Percentiles rank a stretch among this genome's conserved stretches.
Conservation (phyloP, 2,329 filamentous ascomycete genomes). For the Aspergillus versicolor region DNA sequence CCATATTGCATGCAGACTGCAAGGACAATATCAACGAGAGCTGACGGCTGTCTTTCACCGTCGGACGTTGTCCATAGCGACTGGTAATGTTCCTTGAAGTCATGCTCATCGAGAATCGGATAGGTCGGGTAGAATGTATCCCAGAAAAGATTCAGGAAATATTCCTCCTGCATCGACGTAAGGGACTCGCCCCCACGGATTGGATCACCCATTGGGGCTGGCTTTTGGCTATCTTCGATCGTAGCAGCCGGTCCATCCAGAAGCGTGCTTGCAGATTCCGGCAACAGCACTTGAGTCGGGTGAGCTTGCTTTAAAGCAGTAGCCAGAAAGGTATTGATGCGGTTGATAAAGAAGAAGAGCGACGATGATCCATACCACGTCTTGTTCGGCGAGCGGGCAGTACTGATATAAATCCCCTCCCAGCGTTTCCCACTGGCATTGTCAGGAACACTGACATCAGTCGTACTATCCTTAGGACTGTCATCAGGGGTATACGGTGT, state of each 20-base stretch:
- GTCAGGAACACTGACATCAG: conserved; percentile 6
- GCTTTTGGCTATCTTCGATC: no score
- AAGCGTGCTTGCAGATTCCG: no score
- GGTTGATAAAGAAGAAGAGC: conserved; percentile 46
- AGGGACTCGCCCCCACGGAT: no score
- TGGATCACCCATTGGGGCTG: no score
- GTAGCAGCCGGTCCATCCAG: no score
- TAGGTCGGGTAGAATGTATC: conserved; percentile 19
- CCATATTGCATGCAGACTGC: conserved; percentile 24
- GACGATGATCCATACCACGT: conserved; percentile 49
- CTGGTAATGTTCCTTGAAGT: conserved; percentile 22
- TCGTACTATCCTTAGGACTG: conserved; percentile 5
- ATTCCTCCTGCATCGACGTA: conserved; percentile 19
- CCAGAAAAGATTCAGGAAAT: conserved; percentile 22
- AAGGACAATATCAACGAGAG: conserved; percentile 22
- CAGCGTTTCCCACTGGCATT: conserved; percentile 27
- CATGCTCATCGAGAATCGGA: conserved; percentile 19
- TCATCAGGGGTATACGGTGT: conserved; percentile 1
- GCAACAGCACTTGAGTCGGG: no score
- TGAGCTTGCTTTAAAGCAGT: conserved; percentile 2
- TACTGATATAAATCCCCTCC: conserved; percentile 42
- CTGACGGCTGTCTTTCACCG: conserved; percentile 14
- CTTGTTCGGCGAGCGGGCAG: conserved; percentile 27
- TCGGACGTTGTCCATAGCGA: conserved; percentile 14
- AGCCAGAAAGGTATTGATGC: conserved; percentile 41